Base-by-base conservation (phyloP, 768 basidiomycete species). In the Tylopilus intermedius region DNA sequence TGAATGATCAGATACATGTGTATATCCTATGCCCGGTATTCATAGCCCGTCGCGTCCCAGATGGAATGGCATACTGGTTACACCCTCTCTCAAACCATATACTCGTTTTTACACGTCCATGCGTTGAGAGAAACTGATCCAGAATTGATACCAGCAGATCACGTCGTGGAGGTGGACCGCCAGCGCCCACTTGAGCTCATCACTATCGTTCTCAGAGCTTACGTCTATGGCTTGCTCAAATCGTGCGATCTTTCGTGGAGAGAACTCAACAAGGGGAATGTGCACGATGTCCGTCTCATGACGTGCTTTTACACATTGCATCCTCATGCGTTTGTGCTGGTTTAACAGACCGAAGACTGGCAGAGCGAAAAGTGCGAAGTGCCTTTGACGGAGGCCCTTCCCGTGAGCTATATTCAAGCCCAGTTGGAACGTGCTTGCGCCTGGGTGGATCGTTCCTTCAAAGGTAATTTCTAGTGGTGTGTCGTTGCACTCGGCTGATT, bases 341-440 rank as follows among this genome's bases (percentile, higher is more conserved):
- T 58, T 55, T 47, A 18, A 53, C 65, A 92, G 90, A 75, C 80
- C 55, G 91, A 93, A 74, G 90, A 93, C 61, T 91, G 89, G 84
- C 89, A 91, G 66, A 79, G 86, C 52, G 93, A 96, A 57, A 94
- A 93, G 70, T 87, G 84, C 60, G 91, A 91, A 18, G 76, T 94
- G 0, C 80, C 83, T 0, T 72, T 94, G 5, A 74, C 84, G 9
- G 88, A 94, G 69, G 75, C 77, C 7, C 66, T 84, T 26, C 76
- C 81, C 15, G 77, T 80, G 15, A 72, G 73, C 44, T 75, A 77
- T 51, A 67, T 88, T 24, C 53, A 85, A 7, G 66, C 72, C 15
- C 71, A 74, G 49, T 67, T 93, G 14, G 82, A 88, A 38, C 75
- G 78, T 11, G 86, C 88, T 0, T 72, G 76, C 13, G 55, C 64